Base-by-base conservation (phyloP, 805 yeast genomes). In the Cyberlindnera nakhonratchasimensis region DNA sequence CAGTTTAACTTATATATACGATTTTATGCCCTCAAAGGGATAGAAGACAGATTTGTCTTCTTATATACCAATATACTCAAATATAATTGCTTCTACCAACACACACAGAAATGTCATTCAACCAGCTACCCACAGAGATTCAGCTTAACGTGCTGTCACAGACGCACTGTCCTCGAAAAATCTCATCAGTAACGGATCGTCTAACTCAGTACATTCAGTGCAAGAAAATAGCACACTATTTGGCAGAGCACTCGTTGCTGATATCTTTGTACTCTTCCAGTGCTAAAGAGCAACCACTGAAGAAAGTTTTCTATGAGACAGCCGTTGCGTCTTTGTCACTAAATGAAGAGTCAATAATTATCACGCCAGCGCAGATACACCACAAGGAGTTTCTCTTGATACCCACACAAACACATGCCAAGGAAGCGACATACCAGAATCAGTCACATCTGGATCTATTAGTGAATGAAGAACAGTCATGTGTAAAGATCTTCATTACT, bases 91-190 rank as follows among this genome's bases (percentile, higher is more conserved):
- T 30, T 13, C 23, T 17, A 34, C 29, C 13, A 16, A n/a, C n/a
- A n/a, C n/a, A n/a, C n/a, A n/a, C 24, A 18, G 17, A 19, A 4
- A 42, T 33, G 35, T 7, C 17, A 6, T 44, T 40, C 22, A 13
- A 22, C 4, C 9, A 24, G 18, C 42, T 44, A 24, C 48, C 48
- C 34, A 40, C 45, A 32, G 48, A 44, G 40, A 26, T 44, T 28
- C 26, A 40, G 40, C 38, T 44, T 16, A 32, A 24, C 29, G 37
- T 40, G 3, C 37, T 44, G 4, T 44, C 48, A 5, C 48, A 44
- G 34, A 22, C 42, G 6, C 39, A 37, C 22, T 40, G 42, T 17
- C 42, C 48, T 19, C 10, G 10, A 7, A 28, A 20, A 4, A 26
- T 44, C 24, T 22, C 44, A n/a, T 20, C 4, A 9, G 17, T 20